Evolutionary conservation across 1,284 basidiomycete species (phyloP), one percentile per base, ranked within the genome.

Genomic region (Hemileccinum hortonii): DNA sequence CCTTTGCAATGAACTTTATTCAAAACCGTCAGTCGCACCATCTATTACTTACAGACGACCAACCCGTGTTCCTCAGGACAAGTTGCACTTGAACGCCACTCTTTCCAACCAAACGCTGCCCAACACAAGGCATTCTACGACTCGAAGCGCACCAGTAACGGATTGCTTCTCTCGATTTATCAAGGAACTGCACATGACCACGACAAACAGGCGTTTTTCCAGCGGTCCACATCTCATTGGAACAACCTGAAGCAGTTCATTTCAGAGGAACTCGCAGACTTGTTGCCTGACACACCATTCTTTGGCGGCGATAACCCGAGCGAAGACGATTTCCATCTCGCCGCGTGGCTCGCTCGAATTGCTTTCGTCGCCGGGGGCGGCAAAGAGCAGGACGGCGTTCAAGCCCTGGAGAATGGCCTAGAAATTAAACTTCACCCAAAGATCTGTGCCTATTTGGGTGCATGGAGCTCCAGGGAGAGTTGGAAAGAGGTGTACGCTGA

Each of bases 251-350:
- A 62, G 37, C 50, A 49, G 35, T 80, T 77, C 62, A 65, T 78
- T 44, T 58, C 69, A 33, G 66, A 73, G 30, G 69, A 73, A 35
- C 73, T 83, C 36, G 73, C 76, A 16, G 58, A 58, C 0, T 51
- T 68, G 46, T 70, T 83, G 19, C 75, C 76, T 14, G 66, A 67
- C 11, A 72, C 68, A 9, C 73, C 73, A 4, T 83, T 82, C 66
- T 65, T 82, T 39, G 77, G 74, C 19, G 80, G 79, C 12, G 71
- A 63, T 7, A 59, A 50, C 39, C 78, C 80, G 6, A 75, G 78
- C 18, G 79, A 81, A 62, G 79, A 78, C 50, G 81, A 81, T 60
- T 80, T 78, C 69, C 80, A 82, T 61, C 63, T 82, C 32, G 76
- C 59, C 19, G 78, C 74, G 16, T 82, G 78, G 80, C 67, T 82